Evolutionary conservation across 768 basidiomycete genomes (phyloP), one percentile per base, ranked within the genome.

Genomic region (Rossbeevera mucosa): DNA sequence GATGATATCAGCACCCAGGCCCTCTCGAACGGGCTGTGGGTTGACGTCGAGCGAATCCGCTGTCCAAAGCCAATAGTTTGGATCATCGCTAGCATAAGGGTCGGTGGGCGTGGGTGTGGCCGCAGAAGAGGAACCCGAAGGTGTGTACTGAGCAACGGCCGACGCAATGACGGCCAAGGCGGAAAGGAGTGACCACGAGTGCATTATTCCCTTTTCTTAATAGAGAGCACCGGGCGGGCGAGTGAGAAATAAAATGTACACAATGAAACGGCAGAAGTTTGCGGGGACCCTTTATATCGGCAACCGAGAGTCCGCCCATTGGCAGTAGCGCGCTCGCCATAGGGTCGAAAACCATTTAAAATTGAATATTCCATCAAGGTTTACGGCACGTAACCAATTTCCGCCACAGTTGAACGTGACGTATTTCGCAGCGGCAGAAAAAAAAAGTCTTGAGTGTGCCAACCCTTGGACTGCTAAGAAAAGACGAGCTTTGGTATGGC

Each of bases 21-120:
- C 28, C 1, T 66, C 76, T 14, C 81, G 77, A 33, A 78, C 60
- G 9, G 80, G 76, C 55, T 79, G 55, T 5, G 77, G 75, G 30
- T 59, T 38, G 43, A 51, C 63, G 8, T 61, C 59, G 31, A 53
- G 6, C 20, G 60, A 61, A 11, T 59, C 52, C 22, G 51, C 50
- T 65, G 59, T 65, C 80, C 80, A 65, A 7, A 77, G 56, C 18
- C 69, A 71, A 44, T 58, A 60, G 60, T 82, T 82, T 24, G 81
- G 77, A 52, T 79, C 67, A 13, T 72, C 63, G 41, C 70, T 72
- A 6, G 75, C 75, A 54, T 69, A 74, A 20, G 75, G 71, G 14
- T 75, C 73, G 8, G 81, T 80, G 5, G 77, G 73, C 14, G 69
- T 59, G 5, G 76, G 47, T 12, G 66, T 59, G 12, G 71, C 58